Conservation (phyloP, 306 rosid species). For the Vicia villosa region DNA sequence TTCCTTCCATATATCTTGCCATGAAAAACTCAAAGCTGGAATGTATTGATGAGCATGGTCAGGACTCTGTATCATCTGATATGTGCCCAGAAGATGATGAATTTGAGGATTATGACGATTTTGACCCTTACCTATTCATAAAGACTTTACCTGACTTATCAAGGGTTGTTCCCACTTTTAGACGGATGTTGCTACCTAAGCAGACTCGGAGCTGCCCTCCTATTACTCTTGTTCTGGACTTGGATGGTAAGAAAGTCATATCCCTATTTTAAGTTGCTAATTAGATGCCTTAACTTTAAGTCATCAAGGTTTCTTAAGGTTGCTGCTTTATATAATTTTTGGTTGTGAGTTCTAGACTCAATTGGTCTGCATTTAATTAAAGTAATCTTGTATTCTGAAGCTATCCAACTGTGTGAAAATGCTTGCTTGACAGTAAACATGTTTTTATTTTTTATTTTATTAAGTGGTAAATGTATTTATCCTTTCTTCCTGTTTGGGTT, state of each 20-base stretch:
- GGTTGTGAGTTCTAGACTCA: background rate
- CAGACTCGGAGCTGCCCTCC: conserved; percentile 99
- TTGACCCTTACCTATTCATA: conserved; percentile 93
- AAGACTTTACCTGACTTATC: conserved; percentile 90
- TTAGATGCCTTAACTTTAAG: conserved; percentile 11
- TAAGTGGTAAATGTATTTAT: conserved; percentile 2
- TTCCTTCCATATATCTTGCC: conserved; percentile 78
- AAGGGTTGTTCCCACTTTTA: conserved; percentile 88
- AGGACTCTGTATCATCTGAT: conserved; percentile 82
- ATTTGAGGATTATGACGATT: conserved; percentile 78
- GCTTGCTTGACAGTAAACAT: conserved; percentile 19
- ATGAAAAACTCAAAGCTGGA: conserved; percentile 90
- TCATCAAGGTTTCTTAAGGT: conserved; percentile 18
- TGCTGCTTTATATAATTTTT: background rate
- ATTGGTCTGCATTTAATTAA: conserved; percentile 1
- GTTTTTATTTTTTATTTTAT: background rate
- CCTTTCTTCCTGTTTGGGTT: conserved; percentile 4
- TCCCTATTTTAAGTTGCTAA: conserved; percentile 15
- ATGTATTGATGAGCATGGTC: conserved; percentile 87
- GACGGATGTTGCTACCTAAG: conserved; percentile 84
- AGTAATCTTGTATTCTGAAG: background rate
- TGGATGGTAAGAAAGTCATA: conserved; percentile 75
- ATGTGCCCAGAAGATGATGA: conserved; percentile 74
- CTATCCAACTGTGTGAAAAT: conserved; percentile 20
- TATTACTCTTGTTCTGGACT: conserved; percentile 90